These are phyloP conservation scores for Abelmoschus esculentus DNA, from an alignment of 345 rosid species.

Conservation along the genomic window DNA sequence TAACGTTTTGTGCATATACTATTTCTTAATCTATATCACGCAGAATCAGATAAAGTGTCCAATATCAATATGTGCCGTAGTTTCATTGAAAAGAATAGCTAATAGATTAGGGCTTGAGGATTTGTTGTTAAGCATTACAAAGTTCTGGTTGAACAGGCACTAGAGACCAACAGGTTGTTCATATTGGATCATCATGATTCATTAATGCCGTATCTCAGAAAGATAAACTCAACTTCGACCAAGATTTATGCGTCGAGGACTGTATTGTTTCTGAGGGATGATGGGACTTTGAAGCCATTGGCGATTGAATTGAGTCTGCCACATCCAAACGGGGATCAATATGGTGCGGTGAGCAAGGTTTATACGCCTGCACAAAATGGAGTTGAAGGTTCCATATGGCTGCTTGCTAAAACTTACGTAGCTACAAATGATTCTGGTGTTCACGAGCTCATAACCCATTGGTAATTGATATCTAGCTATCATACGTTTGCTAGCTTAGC, in stretches of 20 bases:
- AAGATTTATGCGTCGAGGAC: conserved; percentile 78
- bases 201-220: conserved; percentile 59
- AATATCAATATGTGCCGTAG: neutral
- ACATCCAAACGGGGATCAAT: conserved; percentile 50
- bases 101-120: too few species aligned
- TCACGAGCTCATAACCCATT: conserved; percentile 88
- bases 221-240: conserved; percentile 49
- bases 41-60: neutral
- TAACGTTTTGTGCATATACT: neutral
- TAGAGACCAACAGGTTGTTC: conserved; percentile 49
- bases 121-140: too few species aligned
- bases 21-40: neutral
- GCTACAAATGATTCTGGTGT: conserved; percentile 73
- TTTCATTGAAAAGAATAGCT: too few species aligned
- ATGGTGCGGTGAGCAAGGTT: conserved; percentile 54
- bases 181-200: conserved; percentile 75
- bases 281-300: conserved; percentile 74
- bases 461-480: conserved; percentile 18
- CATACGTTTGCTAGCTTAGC: neutral
- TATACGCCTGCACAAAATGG: conserved; percentile 61
- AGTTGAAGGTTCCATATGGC: conserved; percentile 55
- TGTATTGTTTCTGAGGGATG: conserved; percentile 50
- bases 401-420: conserved; percentile 77
- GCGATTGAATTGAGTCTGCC: conserved; percentile 79
- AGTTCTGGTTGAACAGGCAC: conserved; percentile 33